Evolutionary conservation across 2,329 filamentous ascomycete species (phyloP).

Genomic region (Ceratocystis harringtonii): DNA sequence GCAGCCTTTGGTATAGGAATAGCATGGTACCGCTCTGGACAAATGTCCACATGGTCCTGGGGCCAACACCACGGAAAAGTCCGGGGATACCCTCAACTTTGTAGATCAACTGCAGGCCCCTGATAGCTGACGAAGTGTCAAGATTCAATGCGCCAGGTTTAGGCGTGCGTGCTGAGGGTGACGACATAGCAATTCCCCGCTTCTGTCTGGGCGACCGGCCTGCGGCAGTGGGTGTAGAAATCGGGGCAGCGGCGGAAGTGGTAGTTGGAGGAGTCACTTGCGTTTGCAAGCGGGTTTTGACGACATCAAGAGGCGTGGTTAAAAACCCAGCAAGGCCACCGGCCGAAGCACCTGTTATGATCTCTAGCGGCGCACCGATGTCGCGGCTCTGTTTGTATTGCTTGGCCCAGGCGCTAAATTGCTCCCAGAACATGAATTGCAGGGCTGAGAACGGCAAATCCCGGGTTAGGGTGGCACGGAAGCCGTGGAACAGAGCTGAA

Average conservation of each 20-base stretch:
- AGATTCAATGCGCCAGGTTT: constrained; percentile 65
- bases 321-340: constrained; percentile 87
- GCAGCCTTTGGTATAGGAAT: constrained; percentile 78
- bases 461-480: constrained; percentile 85
- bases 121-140: constrained; percentile 78
- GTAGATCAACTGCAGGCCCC: constrained; percentile 76
- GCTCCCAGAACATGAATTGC: constrained; percentile 97
- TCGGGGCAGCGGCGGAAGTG: constrained; percentile 18
- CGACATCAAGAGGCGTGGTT: constrained; percentile 90
- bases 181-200: constrained; percentile 75
- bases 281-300: constrained; percentile 92
- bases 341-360: constrained; percentile 75
- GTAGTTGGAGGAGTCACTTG: constrained; percentile 42
- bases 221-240: constrained; percentile 14
- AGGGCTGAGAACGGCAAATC: constrained; percentile 92
- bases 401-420: constrained; percentile 71
- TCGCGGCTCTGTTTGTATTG: constrained; percentile 64
- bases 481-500: constrained; percentile 84
- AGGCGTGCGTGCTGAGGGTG: constrained; percentile 68
- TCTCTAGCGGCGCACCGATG: constrained; percentile 72
- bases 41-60: constrained; percentile 88
- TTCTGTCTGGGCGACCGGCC: constrained; percentile 33
- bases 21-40: constrained; percentile 95
- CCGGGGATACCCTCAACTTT: constrained; percentile 73
- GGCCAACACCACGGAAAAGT: constrained; percentile 90